Conservation (phyloP, 2,329 filamentous ascomycete genomes). For the Xylaria sp. region DNA sequence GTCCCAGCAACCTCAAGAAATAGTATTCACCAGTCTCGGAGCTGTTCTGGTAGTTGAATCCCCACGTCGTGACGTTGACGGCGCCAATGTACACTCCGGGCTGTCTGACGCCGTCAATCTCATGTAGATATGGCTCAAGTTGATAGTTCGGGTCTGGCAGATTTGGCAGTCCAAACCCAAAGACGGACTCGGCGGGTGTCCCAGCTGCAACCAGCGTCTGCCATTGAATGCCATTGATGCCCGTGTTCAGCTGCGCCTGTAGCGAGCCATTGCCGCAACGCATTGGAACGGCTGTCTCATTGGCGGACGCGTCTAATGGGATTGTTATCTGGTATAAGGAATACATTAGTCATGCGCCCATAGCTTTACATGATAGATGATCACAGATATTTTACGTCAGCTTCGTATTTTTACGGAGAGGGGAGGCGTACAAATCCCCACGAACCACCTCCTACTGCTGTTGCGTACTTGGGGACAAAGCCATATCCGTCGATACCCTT, state of each 20-base stretch:
- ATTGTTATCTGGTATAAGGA: conserved; percentile 37
- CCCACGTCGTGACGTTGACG: conserved; percentile 40
- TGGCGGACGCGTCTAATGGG: conserved; percentile 22
- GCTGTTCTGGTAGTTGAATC: conserved; percentile 43
- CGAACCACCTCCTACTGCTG: conserved; percentile 38
- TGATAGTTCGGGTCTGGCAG: conserved; percentile 40
- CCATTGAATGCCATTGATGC: conserved; percentile 35
- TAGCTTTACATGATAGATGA: background rate
- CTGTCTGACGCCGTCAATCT: conserved; percentile 35
- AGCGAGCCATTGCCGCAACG: conserved; percentile 35
- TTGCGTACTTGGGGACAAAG: conserved; percentile 38
- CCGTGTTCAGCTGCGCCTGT: conserved; percentile 38
- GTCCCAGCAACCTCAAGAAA: conserved; percentile 37
- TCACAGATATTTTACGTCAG: background rate
- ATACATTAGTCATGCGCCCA: background rate
- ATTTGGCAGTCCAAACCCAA: conserved; percentile 41
- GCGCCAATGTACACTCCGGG: conserved; percentile 38
- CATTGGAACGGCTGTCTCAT: conserved; percentile 31
- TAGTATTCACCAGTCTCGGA: conserved; percentile 42
- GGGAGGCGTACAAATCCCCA: conserved; percentile 40
- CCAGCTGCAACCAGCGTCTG: conserved; percentile 41
- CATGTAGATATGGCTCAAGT: conserved; percentile 40
- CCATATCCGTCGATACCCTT: conserved; percentile 33
- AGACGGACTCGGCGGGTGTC: conserved; percentile 40
- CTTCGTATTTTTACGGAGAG: background rate